phyloP scores from a whole-genome alignment of 495 filamentous ascomycete genomes.

The Cercophora scortea region DNA sequence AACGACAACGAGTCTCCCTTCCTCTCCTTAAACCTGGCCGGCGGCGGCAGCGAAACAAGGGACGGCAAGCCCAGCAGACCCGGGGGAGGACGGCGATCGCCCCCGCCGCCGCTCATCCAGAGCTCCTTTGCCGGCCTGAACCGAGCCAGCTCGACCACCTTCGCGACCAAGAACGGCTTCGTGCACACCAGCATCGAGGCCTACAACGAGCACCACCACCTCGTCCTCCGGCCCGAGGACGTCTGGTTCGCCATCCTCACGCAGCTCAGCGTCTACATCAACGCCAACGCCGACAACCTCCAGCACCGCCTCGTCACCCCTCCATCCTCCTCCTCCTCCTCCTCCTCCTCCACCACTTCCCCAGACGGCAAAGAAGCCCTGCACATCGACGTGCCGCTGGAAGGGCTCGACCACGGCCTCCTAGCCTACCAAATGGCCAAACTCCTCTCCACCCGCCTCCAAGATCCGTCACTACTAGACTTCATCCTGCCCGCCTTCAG shows the following conservation, averaged over 20 bases:
- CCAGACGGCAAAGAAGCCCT: conserved; percentile 29
- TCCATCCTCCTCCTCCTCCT: no score
- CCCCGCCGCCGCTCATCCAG: conserved; percentile 25
- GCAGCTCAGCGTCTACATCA: conserved; percentile 47
- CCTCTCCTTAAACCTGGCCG: background rate
- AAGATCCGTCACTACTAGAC: conserved; percentile 24
- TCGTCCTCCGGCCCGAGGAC: conserved; percentile 53
- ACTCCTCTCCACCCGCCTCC: conserved; percentile 26
- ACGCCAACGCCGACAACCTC: conserved; percentile 38
- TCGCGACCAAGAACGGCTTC: conserved; percentile 41
- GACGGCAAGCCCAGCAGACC: no score
- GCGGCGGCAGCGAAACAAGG: background rate
- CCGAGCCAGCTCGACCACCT: conserved; percentile 20
- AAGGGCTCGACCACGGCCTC: conserved; percentile 26
- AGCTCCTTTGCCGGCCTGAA: conserved; percentile 21
- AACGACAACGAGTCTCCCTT: conserved; percentile 5
- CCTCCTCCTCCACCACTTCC: conserved; percentile 7
- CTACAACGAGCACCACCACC: conserved; percentile 47
- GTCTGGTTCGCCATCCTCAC: conserved; percentile 52
- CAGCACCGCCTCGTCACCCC: conserved; percentile 31
- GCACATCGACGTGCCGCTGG: conserved; percentile 25
- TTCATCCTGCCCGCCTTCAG: conserved; percentile 40
- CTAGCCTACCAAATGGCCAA: conserved; percentile 32
- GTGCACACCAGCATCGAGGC: conserved; percentile 42
- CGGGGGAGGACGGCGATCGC: background rate